Conservation (phyloP, 768 basidiomycete genomes). For the Termitomyces heimii region DNA sequence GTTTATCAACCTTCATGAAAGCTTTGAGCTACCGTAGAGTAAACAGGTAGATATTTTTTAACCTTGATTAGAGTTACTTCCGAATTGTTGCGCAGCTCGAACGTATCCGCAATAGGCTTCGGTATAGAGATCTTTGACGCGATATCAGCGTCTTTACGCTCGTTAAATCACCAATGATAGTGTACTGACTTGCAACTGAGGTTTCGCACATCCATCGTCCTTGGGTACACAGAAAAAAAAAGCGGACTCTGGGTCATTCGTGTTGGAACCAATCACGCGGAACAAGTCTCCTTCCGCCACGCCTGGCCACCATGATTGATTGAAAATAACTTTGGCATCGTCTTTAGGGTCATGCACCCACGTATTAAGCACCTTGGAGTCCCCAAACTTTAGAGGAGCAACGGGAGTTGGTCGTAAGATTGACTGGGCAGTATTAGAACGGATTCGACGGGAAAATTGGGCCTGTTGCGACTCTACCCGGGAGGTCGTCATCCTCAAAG, state of each 20-base stretch:
- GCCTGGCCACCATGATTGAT: conserved; percentile 74
- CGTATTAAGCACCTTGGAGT: conserved; percentile 53
- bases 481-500: conserved; percentile 45
- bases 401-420: conserved; percentile 39
- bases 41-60: conserved; percentile 12
- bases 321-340: conserved; percentile 46
- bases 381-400: conserved; percentile 52
- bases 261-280: conserved; percentile 39
- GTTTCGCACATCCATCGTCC: conserved; percentile 55
- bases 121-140: conserved; percentile 64
- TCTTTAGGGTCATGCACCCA: conserved; percentile 76
- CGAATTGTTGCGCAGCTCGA: conserved; percentile 63
- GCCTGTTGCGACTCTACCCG: conserved; percentile 60
- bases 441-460: conserved; percentile 46
- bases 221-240: conserved; percentile 64
- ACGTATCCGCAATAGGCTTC: conserved; percentile 64
- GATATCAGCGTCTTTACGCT: background rate
- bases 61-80: conserved; percentile 74
- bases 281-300: conserved; percentile 73
- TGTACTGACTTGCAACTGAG: conserved; percentile 54
- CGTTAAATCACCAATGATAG: background rate
- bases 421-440: conserved; percentile 75
- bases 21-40: conserved; percentile 9
- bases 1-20: conserved; percentile 55
- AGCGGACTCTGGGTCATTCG: conserved; percentile 31